Percentiles rank a stretch among this genome's conserved stretches.
Conservation (phyloP, 306 rosid species). For the Hylodesmum podocarpum region DNA sequence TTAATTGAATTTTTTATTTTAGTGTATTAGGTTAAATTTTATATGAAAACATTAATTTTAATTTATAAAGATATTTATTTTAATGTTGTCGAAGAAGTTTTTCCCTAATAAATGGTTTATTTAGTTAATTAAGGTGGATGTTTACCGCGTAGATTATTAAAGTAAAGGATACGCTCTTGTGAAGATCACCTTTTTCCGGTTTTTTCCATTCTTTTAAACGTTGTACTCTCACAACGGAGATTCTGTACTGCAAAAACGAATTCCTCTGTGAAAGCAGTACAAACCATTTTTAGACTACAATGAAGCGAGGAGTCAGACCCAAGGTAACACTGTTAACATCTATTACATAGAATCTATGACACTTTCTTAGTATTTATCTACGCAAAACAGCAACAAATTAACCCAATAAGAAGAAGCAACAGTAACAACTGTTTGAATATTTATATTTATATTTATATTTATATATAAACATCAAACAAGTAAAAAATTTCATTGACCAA, state of each 20-base stretch:
- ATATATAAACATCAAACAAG: neutral
- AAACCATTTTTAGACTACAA: neutral
- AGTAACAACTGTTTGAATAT: neutral
- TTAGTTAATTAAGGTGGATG: neutral
- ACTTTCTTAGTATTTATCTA: neutral
- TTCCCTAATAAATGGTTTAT: too few relatives aligned
- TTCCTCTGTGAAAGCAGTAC: neutral
- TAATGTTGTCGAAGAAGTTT: too few relatives aligned
- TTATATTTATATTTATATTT: neutral
- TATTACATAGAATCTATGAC: neutral
- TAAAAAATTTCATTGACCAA: neutral
- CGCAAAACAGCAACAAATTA: neutral
- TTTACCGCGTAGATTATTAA: neutral
- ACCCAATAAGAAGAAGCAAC: neutral
- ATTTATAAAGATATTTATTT: too few relatives aligned
- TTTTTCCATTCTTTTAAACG: neutral
- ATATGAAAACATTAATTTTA: too few relatives aligned
- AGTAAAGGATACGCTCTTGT: neutral
- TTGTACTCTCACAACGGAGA: neutral
- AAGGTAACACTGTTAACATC: neutral
- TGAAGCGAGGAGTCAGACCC: neutral
- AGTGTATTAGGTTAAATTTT: too few relatives aligned
- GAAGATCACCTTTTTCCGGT: neutral
- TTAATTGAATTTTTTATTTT: too few relatives aligned
- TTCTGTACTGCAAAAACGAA: neutral